phyloP scores from a whole-genome alignment of 2,329 filamentous ascomycete species.

The Calonectria pseudoturangicola region DNA sequence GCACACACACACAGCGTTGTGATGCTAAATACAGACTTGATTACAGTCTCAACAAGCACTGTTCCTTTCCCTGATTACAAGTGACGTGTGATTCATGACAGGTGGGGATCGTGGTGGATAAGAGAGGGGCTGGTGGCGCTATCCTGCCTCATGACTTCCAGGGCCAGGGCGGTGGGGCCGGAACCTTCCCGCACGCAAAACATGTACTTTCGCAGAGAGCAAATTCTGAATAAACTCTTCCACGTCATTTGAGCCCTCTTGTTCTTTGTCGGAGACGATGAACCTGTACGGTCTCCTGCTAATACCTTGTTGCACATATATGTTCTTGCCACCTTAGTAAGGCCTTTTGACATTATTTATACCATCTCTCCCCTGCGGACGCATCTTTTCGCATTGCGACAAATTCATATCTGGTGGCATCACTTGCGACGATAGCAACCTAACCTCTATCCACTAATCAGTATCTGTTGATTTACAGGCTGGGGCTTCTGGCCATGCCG shows the following conservation, averaged over 20 bases:
- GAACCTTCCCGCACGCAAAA: constrained; percentile 2
- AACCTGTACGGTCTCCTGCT: constrained; percentile 22
- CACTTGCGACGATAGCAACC: background rate
- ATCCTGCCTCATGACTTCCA: constrained; percentile 31
- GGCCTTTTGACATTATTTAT: background rate
- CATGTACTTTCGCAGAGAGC: background rate
- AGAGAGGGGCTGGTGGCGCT: constrained; percentile 39
- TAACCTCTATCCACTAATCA: background rate
- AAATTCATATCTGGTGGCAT: background rate
- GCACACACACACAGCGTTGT: constrained; percentile 32
- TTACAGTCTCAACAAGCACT: constrained; percentile 42
- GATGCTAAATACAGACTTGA: constrained; percentile 49
- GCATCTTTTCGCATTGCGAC: background rate
- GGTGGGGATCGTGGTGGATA: constrained; percentile 35
- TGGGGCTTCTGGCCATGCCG: constrained; percentile 68
- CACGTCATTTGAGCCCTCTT: background rate
- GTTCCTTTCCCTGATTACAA: background rate
- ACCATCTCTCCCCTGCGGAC: background rate
- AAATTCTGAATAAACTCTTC: background rate
- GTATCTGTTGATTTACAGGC: constrained; percentile 23
- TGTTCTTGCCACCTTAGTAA: constrained; percentile 52
- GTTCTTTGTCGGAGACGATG: constrained; percentile 44
- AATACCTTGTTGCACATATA: constrained; percentile 31
- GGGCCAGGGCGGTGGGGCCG: constrained; percentile 29
- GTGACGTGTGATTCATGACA: constrained; percentile 35